Evolutionary conservation across 331 rosid genomes (phyloP).

Genomic region (Quercus tomentella): DNA sequence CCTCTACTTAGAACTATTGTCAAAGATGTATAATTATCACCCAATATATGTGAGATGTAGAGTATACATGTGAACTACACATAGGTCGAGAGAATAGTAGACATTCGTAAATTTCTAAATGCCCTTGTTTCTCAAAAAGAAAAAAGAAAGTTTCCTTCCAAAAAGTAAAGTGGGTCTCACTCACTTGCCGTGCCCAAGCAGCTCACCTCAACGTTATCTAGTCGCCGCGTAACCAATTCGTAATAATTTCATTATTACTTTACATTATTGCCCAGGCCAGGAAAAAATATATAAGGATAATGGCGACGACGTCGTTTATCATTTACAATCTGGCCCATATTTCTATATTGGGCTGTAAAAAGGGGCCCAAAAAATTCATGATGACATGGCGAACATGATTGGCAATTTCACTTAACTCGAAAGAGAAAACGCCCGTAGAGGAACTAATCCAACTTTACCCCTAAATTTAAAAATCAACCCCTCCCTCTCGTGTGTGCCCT

Average conservation of each 20-base stretch:
- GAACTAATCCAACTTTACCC: neutral
- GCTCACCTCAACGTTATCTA: neutral
- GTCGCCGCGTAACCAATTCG: conserved; percentile 21
- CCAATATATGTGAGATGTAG: too few relatives aligned
- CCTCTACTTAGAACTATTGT: neutral
- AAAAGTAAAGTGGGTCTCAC: neutral
- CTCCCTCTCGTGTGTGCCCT: conserved; percentile 10
- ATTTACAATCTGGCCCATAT: neutral
- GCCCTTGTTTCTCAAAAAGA: too few relatives aligned
- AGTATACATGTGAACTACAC: too few relatives aligned
- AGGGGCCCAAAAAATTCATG: too few relatives aligned
- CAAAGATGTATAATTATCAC: too few relatives aligned
- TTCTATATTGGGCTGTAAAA: neutral
- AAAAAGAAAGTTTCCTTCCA: too few relatives aligned
- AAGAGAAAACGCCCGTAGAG: conserved; percentile 1
- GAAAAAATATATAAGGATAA: too few relatives aligned
- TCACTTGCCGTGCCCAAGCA: neutral
- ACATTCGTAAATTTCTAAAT: too few relatives aligned
- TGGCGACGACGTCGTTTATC: neutral
- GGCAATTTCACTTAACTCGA: neutral
- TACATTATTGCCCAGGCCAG: neutral
- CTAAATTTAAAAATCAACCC: neutral
- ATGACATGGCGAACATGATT: conserved; percentile 10
- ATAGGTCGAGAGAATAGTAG: too few relatives aligned
- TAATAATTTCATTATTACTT: neutral